phyloP scores from a whole-genome alignment of 257 asterid genomes.

The Lithospermum erythrorhizon region DNA sequence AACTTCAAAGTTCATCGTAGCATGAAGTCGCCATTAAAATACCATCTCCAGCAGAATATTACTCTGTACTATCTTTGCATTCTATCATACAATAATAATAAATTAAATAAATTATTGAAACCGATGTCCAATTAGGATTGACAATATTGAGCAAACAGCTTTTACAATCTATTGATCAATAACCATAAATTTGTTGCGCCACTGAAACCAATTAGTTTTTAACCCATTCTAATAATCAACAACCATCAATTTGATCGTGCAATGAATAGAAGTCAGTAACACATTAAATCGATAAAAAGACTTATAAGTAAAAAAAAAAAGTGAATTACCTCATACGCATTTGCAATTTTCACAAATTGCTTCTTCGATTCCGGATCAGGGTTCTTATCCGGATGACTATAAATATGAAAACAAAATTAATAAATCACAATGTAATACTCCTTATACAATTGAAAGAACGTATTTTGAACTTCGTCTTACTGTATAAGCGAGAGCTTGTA shows the following conservation, averaged over 20 bases:
- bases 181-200: background rate
- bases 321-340: constrained; percentile 83
- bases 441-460: background rate
- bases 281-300: background rate
- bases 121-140: background rate
- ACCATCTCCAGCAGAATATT: no score
- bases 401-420: constrained; percentile 6
- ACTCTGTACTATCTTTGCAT: no score
- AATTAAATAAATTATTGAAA: no score
- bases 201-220: no score
- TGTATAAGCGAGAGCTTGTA: constrained; percentile 70
- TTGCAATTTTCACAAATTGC: constrained; percentile 69
- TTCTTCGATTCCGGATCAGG: constrained; percentile 87
- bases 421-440: constrained; percentile 6
- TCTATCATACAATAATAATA: background rate
- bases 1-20: no score
- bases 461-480: constrained; percentile 20
- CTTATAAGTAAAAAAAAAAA: no score
- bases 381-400: constrained; percentile 95
- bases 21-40: no score
- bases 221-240: background rate
- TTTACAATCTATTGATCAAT: background rate
- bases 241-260: background rate
- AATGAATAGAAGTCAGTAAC: background rate
- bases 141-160: background rate